Conservation (phyloP, 805 yeast genomes). For the Cyberlindnera nakhonratchasimensis region DNA sequence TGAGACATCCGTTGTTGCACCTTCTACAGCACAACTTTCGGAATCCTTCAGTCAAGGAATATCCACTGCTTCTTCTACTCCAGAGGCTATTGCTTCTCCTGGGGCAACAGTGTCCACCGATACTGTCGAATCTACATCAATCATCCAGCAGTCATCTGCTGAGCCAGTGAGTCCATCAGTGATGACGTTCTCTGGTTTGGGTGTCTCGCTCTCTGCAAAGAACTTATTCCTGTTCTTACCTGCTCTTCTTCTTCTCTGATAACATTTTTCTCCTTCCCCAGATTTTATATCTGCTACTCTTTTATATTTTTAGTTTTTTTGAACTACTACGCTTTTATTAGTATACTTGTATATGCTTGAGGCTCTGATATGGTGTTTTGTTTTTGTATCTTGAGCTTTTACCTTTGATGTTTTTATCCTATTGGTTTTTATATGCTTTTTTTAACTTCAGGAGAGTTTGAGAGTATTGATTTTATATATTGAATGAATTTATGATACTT, state of each 20-base stretch:
- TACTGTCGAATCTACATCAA: not conserved
- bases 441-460: too few species aligned
- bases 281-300: not conserved
- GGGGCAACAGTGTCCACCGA: not conserved
- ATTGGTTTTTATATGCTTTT: not conserved
- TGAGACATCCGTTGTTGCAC: conserved; percentile 1
- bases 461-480: too few species aligned
- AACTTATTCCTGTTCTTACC: conserved; percentile 6
- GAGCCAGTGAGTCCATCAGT: conserved; percentile 4
- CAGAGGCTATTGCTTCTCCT: not conserved
- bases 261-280: not conserved
- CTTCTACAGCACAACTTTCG: conserved; percentile 1
- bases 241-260: conserved; percentile 9
- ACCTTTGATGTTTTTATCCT: too few species aligned
- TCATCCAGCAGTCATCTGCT: not conserved
- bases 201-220: not conserved
- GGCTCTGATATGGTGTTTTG: too few species aligned
- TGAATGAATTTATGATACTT: conserved; percentile 1
- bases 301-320: not conserved
- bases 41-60: not conserved
- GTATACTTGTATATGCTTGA: too few species aligned
- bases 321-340: not conserved
- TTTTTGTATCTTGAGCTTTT: too few species aligned
- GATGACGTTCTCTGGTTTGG: conserved; percentile 7
- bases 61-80: too few species aligned